Evolutionary conservation across 305 asterid species (phyloP).

Genomic region (Striga hermonthica): DNA sequence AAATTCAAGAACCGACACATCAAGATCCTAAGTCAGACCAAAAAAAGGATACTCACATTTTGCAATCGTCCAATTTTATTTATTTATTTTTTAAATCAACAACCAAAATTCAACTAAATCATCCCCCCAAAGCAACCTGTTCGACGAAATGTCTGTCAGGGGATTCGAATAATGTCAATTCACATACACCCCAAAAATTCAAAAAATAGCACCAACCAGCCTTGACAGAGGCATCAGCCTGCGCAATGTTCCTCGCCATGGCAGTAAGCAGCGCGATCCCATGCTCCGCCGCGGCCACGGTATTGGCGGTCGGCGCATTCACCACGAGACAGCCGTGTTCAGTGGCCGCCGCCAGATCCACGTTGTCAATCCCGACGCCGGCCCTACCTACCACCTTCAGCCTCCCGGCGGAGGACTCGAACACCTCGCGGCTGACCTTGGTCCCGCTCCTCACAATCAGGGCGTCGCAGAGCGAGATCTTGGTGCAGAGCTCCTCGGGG

Average conservation of each 20-base stretch:
- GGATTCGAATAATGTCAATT: too few species aligned
- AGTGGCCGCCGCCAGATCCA: constrained; percentile 97
- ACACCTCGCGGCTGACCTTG: constrained; percentile 79
- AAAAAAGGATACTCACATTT: too few species aligned
- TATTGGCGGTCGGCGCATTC: constrained; percentile 94
- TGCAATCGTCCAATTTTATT: too few species aligned
- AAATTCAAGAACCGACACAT: too few species aligned
- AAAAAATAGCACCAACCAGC: constrained; percentile 53
- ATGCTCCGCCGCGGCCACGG: constrained; percentile 97
- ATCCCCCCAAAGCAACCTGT: too few species aligned
- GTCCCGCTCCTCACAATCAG: constrained; percentile 86
- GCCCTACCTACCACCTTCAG: constrained; percentile 96
- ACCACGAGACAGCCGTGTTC: constrained; percentile 95
- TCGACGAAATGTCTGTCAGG: too few species aligned
- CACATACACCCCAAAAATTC: too few species aligned
- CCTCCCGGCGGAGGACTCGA: constrained; percentile 82
- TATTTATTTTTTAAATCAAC: too few species aligned
- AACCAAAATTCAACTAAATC: too few species aligned
- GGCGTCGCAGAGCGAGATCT: constrained; percentile 81
- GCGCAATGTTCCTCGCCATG: constrained; percentile 89
- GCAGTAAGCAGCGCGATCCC: constrained; percentile 87
- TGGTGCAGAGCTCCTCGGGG: constrained; percentile 69
- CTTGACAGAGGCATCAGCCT: constrained; percentile 89
- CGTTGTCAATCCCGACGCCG: constrained; percentile 95
- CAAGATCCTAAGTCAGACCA: too few species aligned